Conservation (phyloP, 441 rosid species). For the Erysimum pusillum region DNA sequence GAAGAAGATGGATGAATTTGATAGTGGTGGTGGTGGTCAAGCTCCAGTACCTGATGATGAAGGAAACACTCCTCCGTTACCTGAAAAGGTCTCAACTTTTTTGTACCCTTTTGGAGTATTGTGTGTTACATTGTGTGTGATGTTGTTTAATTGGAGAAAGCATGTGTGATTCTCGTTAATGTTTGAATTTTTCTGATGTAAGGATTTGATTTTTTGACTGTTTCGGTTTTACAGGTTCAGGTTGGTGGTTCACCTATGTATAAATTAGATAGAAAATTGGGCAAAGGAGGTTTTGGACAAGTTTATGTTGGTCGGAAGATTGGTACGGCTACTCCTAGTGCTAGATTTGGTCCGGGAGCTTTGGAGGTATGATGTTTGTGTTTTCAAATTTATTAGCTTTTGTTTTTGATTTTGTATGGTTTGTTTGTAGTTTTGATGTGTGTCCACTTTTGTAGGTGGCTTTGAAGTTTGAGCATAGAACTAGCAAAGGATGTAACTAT, state of each 20-base stretch:
- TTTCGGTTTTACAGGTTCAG: constrained; percentile 57
- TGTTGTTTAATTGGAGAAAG: constrained; percentile 23
- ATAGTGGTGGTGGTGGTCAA: constrained; percentile 79
- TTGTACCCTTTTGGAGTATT: not conserved
- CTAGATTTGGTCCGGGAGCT: constrained; percentile 66
- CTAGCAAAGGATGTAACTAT: constrained; percentile 93
- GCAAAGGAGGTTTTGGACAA: constrained; percentile 80
- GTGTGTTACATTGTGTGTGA: constrained; percentile 29
- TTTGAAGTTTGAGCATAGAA: constrained; percentile 88
- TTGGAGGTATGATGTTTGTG: constrained; percentile 50
- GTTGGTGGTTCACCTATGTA: constrained; percentile 75
- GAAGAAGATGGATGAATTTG: constrained; percentile 71
- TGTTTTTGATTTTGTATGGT: constrained; percentile 10
- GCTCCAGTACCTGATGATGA: constrained; percentile 77
- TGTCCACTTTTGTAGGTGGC: constrained; percentile 66
- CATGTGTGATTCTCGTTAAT: not conserved
- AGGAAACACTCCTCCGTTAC: constrained; percentile 85
- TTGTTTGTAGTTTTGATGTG: not conserved
- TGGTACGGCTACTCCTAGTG: constrained; percentile 45
- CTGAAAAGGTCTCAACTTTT: constrained; percentile 68
- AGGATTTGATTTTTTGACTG: not conserved
- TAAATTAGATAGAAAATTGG: constrained; percentile 63
- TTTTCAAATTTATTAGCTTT: not conserved
- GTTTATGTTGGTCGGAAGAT: constrained; percentile 67
- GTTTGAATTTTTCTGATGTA: not conserved